These are phyloP conservation scores for Coprinellus aureogranulatus DNA, from an alignment of 768 basidiomycete genomes.

Conservation along the genomic window DNA sequence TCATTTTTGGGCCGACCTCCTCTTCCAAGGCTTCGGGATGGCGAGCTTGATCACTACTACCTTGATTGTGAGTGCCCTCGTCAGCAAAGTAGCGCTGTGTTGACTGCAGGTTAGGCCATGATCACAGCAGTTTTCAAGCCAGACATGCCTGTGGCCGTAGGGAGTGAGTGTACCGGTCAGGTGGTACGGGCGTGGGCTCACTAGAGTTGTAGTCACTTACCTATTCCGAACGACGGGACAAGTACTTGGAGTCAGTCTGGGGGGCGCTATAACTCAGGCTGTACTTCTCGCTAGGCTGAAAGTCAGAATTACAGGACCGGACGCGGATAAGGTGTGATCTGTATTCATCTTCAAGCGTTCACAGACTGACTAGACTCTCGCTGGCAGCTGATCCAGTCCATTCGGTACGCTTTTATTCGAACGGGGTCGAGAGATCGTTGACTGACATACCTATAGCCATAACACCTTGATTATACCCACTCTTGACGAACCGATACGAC, in stretches of 20 bases:
- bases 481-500: conserved; percentile 51
- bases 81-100: no score
- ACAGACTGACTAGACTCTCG: background rate
- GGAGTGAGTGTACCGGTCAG: conserved; percentile 59
- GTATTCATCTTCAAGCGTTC: conserved; percentile 5
- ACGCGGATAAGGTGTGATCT: conserved; percentile 62
- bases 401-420: conserved; percentile 30
- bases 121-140: conserved; percentile 77
- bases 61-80: conserved; percentile 59
- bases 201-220: conserved; percentile 68
- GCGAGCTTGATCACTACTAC: conserved; percentile 84
- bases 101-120: no score
- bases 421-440: background rate
- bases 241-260: conserved; percentile 89
- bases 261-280: conserved; percentile 80
- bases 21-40: conserved; percentile 83
- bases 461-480: conserved; percentile 69
- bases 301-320: conserved; percentile 72
- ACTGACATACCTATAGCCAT: conserved; percentile 42
- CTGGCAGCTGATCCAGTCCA: conserved; percentile 65
- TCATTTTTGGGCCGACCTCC: conserved; percentile 75
- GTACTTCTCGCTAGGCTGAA: conserved; percentile 71
- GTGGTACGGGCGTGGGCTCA: conserved; percentile 14
- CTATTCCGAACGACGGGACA: conserved; percentile 93
- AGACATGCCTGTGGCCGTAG: conserved; percentile 86